Conservation (phyloP, 495 filamentous ascomycete genomes). For the Parathielavia appendiculata region DNA sequence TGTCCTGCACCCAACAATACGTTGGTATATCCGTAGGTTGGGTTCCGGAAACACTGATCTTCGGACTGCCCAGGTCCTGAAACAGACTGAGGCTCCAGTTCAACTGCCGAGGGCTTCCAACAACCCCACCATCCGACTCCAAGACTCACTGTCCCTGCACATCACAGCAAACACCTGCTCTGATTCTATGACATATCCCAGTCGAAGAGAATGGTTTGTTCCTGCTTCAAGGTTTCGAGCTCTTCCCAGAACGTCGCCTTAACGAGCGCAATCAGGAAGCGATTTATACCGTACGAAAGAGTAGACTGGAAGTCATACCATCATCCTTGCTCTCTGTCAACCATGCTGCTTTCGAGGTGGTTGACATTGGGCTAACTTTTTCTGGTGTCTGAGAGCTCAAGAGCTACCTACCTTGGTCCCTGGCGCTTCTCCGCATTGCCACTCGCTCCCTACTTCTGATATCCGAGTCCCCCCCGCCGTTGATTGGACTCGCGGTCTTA, state of each 20-base stretch:
- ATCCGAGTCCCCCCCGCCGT: constrained; percentile 5
- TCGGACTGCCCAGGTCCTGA: neutral
- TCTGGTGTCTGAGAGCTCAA: too few relatives aligned
- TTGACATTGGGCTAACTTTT: too few relatives aligned
- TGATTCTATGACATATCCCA: too few relatives aligned
- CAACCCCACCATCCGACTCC: neutral
- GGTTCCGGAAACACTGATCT: neutral
- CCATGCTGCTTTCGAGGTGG: too few relatives aligned
- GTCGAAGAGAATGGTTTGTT: too few relatives aligned
- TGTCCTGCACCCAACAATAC: too few relatives aligned
- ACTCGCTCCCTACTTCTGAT: constrained; percentile 19
- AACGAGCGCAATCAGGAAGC: too few relatives aligned
- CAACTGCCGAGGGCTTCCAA: constrained; percentile 3
- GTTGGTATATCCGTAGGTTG: neutral
- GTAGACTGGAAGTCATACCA: too few relatives aligned
- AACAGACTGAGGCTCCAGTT: neutral
- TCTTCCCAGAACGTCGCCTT: too few relatives aligned
- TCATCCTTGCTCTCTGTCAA: too few relatives aligned
- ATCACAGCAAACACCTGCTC: neutral
- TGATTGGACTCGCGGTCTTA: constrained; percentile 4
- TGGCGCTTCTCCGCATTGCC: neutral
- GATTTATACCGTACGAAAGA: too few relatives aligned
- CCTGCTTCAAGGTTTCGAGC: too few relatives aligned
- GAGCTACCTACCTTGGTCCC: neutral
- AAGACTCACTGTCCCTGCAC: neutral